Percentiles rank a stretch among this genome's conserved stretches.
Evolutionary conservation across 2,329 filamentous ascomycete genomes (phyloP).

Genomic region (Venturiaceae sp.): DNA sequence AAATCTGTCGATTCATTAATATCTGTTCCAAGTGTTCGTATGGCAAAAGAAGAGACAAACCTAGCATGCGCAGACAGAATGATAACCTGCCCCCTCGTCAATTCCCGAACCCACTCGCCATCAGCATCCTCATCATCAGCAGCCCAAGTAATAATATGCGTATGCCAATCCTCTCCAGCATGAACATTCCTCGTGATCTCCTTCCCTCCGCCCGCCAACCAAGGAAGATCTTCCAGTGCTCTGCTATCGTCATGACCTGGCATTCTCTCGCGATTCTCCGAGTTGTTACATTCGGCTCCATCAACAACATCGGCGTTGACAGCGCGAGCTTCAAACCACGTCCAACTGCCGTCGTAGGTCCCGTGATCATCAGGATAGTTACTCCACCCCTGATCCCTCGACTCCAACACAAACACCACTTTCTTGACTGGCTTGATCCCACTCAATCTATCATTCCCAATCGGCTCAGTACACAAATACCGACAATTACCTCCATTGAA

Average conservation of each 20-base stretch:
- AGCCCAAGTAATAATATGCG: not conserved
- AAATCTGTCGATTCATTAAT: too few species aligned
- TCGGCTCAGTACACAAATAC: not conserved
- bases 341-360: constrained; percentile 2
- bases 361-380: not conserved
- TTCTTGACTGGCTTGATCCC: not conserved
- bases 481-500: not conserved
- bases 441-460: not conserved
- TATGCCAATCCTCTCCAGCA: not conserved
- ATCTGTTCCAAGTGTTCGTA: too few species aligned
- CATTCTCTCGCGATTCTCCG: not conserved
- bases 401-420: not conserved
- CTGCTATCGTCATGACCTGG: not conserved
- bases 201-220: not conserved
- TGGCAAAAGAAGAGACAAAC: too few species aligned
- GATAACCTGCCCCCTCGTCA: not conserved
- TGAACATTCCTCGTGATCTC: not conserved
- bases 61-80: not conserved
- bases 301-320: not conserved
- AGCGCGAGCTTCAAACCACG: constrained; percentile 3
- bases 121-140: not conserved
- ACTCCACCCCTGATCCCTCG: constrained; percentile 3
- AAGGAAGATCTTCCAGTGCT: not conserved
- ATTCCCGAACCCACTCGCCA: not conserved
- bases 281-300: too few species aligned